Percentiles rank a stretch among this genome's conserved stretches.
phyloP scores from a whole-genome alignment of 495 filamentous ascomycete species.

The Aspergillus sparsus region DNA sequence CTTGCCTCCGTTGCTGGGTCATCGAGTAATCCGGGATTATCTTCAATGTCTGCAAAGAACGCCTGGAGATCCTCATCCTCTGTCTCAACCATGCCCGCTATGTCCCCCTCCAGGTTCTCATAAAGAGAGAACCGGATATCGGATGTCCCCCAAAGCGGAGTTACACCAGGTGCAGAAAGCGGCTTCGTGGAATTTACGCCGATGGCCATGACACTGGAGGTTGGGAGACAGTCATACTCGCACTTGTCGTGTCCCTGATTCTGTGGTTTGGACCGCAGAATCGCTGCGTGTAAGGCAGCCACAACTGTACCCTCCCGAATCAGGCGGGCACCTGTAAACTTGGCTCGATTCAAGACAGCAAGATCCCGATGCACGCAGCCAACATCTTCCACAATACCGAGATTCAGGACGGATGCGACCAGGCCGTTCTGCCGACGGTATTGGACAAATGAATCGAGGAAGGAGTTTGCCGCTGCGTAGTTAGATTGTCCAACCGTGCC shows the following conservation, averaged over 20 bases:
- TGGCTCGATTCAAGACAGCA: background rate
- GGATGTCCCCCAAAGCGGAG: background rate
- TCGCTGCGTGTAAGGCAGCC: background rate
- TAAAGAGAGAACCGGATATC: background rate
- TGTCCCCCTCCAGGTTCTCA: background rate
- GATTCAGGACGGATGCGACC: background rate
- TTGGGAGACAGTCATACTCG: no score
- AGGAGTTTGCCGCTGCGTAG: slow-evolving; percentile 11
- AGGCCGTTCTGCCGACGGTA: slow-evolving; percentile 5
- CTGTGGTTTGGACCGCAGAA: no score
- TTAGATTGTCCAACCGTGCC: slow-evolving; percentile 7
- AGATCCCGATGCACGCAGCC: slow-evolving; percentile 4
- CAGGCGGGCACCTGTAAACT: background rate
- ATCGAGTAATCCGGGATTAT: background rate
- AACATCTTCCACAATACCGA: slow-evolving; percentile 14
- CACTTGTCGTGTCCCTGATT: no score
- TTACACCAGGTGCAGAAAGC: background rate
- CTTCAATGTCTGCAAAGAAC: background rate
- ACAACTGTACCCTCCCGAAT: background rate
- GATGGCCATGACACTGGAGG: background rate
- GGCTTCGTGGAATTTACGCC: background rate
- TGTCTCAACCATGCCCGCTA: background rate
- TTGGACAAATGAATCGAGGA: slow-evolving; percentile 10
- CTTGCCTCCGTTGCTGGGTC: background rate
- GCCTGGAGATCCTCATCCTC: background rate